Conservation (phyloP, 495 filamentous ascomycete genomes). For the Evansstolkia leycettana region DNA sequence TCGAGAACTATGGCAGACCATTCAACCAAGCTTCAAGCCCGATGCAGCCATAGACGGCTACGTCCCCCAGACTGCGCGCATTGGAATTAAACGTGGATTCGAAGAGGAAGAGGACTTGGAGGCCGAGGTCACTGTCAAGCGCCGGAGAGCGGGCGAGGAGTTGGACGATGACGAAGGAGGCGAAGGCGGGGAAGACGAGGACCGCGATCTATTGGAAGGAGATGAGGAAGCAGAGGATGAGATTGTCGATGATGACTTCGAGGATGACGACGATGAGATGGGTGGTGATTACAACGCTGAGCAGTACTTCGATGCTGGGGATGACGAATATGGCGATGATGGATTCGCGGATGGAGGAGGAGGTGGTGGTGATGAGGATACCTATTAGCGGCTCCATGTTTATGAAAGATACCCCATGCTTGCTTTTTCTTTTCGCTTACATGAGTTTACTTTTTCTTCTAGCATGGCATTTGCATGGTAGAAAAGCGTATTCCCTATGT, state of each 20-base stretch:
- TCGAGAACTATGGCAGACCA: slow-evolving; percentile 37
- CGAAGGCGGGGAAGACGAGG: slow-evolving; percentile 19
- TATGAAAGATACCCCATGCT: slow-evolving; percentile 23
- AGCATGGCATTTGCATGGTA: background rate
- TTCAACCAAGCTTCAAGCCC: slow-evolving; percentile 34
- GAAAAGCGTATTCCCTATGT: background rate
- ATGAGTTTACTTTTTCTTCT: background rate
- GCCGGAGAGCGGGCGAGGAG: slow-evolving; percentile 12
- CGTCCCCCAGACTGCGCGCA: slow-evolving; percentile 6
- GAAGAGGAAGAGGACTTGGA: slow-evolving; percentile 37
- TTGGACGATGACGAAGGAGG: slow-evolving; percentile 26
- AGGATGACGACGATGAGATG: slow-evolving; percentile 44
- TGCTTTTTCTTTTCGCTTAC: slow-evolving; percentile 7
- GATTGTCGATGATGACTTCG: slow-evolving; percentile 44
- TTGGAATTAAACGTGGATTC: slow-evolving; percentile 27
- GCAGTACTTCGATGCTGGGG: slow-evolving; percentile 53
- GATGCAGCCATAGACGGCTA: slow-evolving; percentile 23
- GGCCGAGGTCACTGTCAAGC: slow-evolving; percentile 17
- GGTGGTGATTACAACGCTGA: slow-evolving; percentile 53
- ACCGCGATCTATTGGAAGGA: slow-evolving; percentile 24
- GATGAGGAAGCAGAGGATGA: slow-evolving; percentile 39
- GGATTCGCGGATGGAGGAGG: slow-evolving; percentile 36
- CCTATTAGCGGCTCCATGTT: slow-evolving; percentile 19
- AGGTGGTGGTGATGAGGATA: slow-evolving; percentile 37
- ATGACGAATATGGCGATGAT: slow-evolving; percentile 44